Evolutionary conservation across 129 eudicot species (phyloP), one percentile per base, ranked within the genome.

Genomic region (Helichrysum umbraculigerum): DNA sequence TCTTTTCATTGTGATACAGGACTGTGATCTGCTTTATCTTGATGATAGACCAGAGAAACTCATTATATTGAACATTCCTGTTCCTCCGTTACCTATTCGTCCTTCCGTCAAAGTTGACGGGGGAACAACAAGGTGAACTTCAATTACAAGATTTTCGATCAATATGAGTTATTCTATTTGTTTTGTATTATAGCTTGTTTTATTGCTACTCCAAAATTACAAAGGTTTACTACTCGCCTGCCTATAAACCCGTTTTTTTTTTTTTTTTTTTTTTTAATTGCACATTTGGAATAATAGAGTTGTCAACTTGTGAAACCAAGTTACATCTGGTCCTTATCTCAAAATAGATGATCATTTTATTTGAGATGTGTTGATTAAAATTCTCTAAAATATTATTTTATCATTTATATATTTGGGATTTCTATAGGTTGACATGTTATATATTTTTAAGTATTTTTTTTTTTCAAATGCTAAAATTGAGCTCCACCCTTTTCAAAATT

Each of bases 101-200:
- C 99, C 99, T 71, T 95, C 99, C 63, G 97, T 89, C 66, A 79
- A 83, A 81, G 92, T 91, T 61, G 97, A 95, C 29, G 99, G 97
- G 78, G 97, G 93, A 74, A 60, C 86, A 41, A 88, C 82, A 81
- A 91, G 98, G 98, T 93, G 16, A 34, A 72, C 34, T 57, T 61
- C 4, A 73, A 2, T 72, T 56, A 30, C 52, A 77, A 58, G 11
- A 6, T 74, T 42, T 19, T 74, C 47, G 29, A 28, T 61, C 41
- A 33, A 73, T 59, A 19, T 60, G 62, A 17, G 62, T 33, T 66
- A 7, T 76, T 33, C 21, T 30, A 30, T 14, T 33, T 11, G 33
- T 34, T 64, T 33, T 30, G 19, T 64, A 32, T 6, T 32, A 64
- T 56, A 4, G 11, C n/a, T 4, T 51, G 66, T 19, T 21, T 32